These are phyloP conservation scores for Fusarium verticillioides DNA, from an alignment of 2,329 filamentous ascomycete genomes.

Conservation along the genomic window DNA sequence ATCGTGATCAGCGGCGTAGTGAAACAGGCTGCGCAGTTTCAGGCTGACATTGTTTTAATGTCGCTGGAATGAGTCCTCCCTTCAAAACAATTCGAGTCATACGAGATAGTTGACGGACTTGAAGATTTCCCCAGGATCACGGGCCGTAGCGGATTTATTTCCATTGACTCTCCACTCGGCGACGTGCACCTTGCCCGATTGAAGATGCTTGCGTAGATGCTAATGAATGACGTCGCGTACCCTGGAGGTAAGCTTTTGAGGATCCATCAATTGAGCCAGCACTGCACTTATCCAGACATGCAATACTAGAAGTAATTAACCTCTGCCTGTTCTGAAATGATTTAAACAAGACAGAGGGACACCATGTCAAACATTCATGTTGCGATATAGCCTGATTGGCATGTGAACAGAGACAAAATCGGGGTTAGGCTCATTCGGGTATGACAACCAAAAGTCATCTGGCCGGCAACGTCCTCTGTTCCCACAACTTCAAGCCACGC, in stretches of 20 bases:
- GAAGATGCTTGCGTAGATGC: not conserved
- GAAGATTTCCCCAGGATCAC: not conserved
- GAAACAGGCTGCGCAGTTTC: conserved; percentile 16
- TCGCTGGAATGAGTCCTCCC: conserved; percentile 2
- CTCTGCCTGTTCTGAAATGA: fast-evolving
- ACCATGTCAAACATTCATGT: not conserved
- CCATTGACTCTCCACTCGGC: not conserved
- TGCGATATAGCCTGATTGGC: not conserved
- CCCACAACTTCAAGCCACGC: fast-evolving
- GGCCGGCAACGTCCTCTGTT: not conserved
- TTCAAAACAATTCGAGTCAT: not conserved
- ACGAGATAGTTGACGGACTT: no score
- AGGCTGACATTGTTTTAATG: not conserved
- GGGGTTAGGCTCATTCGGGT: no score
- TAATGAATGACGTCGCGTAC: not conserved
- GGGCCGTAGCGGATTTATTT: not conserved
- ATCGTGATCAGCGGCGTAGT: not conserved
- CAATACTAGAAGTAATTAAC: fast-evolving
- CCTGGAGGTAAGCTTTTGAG: not conserved
- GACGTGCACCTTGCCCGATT: not conserved
- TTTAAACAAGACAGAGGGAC: no score
- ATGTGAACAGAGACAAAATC: not conserved
- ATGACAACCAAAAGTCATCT: not conserved
- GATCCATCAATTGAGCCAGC: not conserved
- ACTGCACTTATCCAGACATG: fast-evolving